Base-by-base conservation (phyloP, 306 rosid species). In the Prunus armeniaca region DNA sequence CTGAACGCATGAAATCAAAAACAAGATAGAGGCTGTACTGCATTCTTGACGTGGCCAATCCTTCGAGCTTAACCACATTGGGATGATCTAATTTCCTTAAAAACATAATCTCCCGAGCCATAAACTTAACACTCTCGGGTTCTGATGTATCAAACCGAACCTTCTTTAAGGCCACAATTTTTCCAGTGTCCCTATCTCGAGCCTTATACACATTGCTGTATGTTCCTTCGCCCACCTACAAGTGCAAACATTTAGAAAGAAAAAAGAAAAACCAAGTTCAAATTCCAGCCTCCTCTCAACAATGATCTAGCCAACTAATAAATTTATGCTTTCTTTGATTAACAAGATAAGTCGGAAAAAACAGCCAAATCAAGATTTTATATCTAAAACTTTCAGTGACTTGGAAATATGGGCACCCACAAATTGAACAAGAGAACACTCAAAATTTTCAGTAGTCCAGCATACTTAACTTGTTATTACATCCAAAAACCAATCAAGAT, bases 191-290 rank as follows among this genome's bases (percentile, higher is more conserved):
- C 77, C 91, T 84, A 62, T 94, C 98, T 70, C 90, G 84, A 76
- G 98, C 97, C 89, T 92, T 92, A 68, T 91, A 92, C 63, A 92
- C 97, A 84, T 94, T 94, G 92, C 97, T 94, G 75, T 94, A 92
- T 73, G 97, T 94, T 87, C 98, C 98, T 77, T 94, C 91, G n/a
- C 97, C 98, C 76, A 92, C 93, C 98, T 94, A 71, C 71, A 85
- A 79, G 76, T 78, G 19, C 55, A 63, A 72, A 80, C 54, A 9
- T 51, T 73, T 19, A 20, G 68, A 24, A 63, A 27, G 18, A n/a
- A 1, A 8, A 8, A 25, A 34, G 0, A 60, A 9, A 15, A 27
- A 28, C 3, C 51, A 49, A 47, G n/a, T 12, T 3, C 64, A 20
- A 12, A 66, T 47, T 55, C 51, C 51, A 25, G 15, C 62, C 38